Conservation (phyloP, 805 yeast species). For the Starmerella powellii region DNA sequence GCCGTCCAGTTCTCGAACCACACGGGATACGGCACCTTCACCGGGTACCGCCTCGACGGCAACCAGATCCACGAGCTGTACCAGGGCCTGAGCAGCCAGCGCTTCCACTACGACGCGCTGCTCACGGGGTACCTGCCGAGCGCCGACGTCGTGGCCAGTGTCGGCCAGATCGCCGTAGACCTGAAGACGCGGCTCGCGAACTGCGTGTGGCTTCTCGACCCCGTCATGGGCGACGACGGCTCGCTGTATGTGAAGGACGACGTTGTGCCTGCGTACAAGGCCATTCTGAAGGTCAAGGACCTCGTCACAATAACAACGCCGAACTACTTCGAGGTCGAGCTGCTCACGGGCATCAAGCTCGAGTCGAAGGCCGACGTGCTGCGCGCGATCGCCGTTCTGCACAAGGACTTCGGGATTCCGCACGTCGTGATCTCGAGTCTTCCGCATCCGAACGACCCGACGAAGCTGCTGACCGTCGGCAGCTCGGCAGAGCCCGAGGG, state of each 20-base stretch:
- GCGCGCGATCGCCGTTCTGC: conserved; percentile 40
- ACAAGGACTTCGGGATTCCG: conserved; percentile 38
- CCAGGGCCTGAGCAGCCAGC: conserved; percentile 43
- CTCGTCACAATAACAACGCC: conserved; percentile 71
- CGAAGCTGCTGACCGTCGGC: conserved; percentile 35
- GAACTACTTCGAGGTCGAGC: conserved; percentile 77
- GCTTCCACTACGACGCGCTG: conserved; percentile 47
- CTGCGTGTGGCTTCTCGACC: conserved; percentile 61
- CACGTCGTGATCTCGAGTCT: conserved; percentile 61
- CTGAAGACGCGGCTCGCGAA: conserved; percentile 25
- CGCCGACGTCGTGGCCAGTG: conserved; percentile 40
- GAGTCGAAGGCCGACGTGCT: conserved; percentile 31
- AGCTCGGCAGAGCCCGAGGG: conserved; percentile 27
- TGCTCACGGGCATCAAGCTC: conserved; percentile 46
- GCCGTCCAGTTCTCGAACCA: conserved; percentile 86
- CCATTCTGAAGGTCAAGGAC: conserved; percentile 33
- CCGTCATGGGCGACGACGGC: conserved; percentile 88
- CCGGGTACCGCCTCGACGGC: conserved; percentile 43
- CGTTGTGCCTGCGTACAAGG: conserved; percentile 48
- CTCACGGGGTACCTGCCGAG: conserved; percentile 73
- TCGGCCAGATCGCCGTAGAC: conserved; percentile 35
- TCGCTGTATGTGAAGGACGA: conserved; percentile 51
- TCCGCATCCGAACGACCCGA: conserved; percentile 22
- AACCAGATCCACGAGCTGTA: conserved; percentile 39
- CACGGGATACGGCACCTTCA: conserved; percentile 68